Evolutionary conservation across 2,329 filamentous ascomycete species (phyloP), one percentile per base, ranked within the genome.

Genomic region (Trichoderma sp.): DNA sequence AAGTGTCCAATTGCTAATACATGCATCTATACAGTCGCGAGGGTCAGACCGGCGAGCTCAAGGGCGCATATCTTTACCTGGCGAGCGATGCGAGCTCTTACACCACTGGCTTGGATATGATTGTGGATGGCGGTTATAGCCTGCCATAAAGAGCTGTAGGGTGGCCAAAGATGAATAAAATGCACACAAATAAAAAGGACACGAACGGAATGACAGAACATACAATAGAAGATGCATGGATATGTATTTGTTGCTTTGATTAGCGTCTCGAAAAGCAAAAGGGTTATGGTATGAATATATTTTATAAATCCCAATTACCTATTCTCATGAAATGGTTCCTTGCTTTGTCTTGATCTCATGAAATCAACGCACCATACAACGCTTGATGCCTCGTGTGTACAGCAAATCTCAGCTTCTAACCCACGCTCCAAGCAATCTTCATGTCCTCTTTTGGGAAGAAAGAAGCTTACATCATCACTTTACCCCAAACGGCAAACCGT

Each of bases 11-110:
- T 34, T 36, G 28, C 67, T 70, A 30, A 70, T 11, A 36, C 12
- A 6, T 12, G 6, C 64, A 21, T 21, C n/a, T 60, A 6, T 60
- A 60, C 51, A 88, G 89, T 62, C 88, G 93, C 75, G 91, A 94
- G 78, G 93, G 91, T 11, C 85, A 90, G 74, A 84, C 89, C 3
- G 87, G 89, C 73, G 93, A 97, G 84, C 85, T 97, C 76, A 95
- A 95, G 84, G 94, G 93, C 24, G 91, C 91, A 21, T 97, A 92
- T 80, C 82, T 97, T 62, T 96, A 94, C 81, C 85, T 97, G 71
- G 92, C 92, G 21, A 93, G 91, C 15, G 93, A 97, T 81, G 93
- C 93, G 4, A 89, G 91, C n/a, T 92, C 90, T 69, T 97, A 94
- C 82, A 94, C 91, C 21, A 97, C 93, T 9, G 93, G 90, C 0